Conservation (phyloP, 129 eudicot species). For the carrot (Daucus carota) region DH1_v3.0 NC_030381.2:35718501-35719000, state of each 20-base stretch:
- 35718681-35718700: not conserved
- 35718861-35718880: not conserved
- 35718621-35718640: not conserved
- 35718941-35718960: conserved; percentile 66
- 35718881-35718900: conserved; percentile 32
- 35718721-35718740: not conserved
- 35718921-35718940: conserved; percentile 65
- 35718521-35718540: not conserved
- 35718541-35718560: not conserved
- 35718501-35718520: conserved; percentile 17
- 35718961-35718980: conserved; percentile 94
- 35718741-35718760: not conserved
- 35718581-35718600: not conserved
- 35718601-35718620: not conserved
- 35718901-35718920: conserved; percentile 60
- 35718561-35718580: too few relatives aligned
- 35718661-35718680: not conserved
- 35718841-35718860: not conserved
- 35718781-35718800: too few relatives aligned
- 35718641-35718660: not conserved
- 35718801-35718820: too few relatives aligned
- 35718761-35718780: not conserved
- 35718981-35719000: conserved; percentile 57
- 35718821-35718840: too few relatives aligned
- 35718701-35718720: not conserved